phyloP scores from a whole-genome alignment of 129 eudicot species.

The Scalesia atractyloides region DNA sequence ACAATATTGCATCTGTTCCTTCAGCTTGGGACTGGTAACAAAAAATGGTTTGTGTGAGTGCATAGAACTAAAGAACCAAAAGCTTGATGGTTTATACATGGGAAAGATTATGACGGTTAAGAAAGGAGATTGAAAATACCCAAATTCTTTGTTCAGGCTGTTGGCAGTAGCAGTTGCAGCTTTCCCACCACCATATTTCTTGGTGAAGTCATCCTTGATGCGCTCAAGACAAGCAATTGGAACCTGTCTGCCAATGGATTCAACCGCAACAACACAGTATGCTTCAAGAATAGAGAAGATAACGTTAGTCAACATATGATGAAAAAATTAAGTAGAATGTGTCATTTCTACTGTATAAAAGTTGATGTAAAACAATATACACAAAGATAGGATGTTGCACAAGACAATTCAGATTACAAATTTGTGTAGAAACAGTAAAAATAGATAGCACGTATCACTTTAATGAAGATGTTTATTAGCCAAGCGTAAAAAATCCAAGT shows the following conservation, averaged over 20 bases:
- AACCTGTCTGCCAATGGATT: conserved; percentile 68
- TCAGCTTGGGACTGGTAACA: conserved; percentile 50
- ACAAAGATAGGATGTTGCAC: background rate
- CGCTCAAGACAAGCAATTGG: conserved; percentile 74
- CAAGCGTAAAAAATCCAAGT: background rate
- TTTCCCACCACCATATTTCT: conserved; percentile 69
- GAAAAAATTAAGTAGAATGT: background rate
- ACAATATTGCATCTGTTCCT: conserved; percentile 13
- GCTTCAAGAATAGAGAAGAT: conserved; percentile 41
- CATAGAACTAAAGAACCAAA: conserved; percentile 2
- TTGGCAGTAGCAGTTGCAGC: conserved; percentile 62
- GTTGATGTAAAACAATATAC: background rate
- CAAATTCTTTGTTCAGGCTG: conserved; percentile 64
- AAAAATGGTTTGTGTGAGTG: background rate
- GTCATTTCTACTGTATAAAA: background rate
- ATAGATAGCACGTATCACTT: background rate
- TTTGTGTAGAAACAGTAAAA: background rate
- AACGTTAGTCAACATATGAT: background rate
- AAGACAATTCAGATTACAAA: background rate
- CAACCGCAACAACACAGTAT: conserved; percentile 76
- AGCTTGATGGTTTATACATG: background rate
- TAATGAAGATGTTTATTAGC: background rate
- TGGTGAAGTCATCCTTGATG: conserved; percentile 66
- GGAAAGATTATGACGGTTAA: background rate
- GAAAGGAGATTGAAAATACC: conserved; percentile 41